Evolutionary conservation across 1,139 yeast species (phyloP), one percentile per base, ranked within the genome.

Genomic region (Taphrina pruni): DNA sequence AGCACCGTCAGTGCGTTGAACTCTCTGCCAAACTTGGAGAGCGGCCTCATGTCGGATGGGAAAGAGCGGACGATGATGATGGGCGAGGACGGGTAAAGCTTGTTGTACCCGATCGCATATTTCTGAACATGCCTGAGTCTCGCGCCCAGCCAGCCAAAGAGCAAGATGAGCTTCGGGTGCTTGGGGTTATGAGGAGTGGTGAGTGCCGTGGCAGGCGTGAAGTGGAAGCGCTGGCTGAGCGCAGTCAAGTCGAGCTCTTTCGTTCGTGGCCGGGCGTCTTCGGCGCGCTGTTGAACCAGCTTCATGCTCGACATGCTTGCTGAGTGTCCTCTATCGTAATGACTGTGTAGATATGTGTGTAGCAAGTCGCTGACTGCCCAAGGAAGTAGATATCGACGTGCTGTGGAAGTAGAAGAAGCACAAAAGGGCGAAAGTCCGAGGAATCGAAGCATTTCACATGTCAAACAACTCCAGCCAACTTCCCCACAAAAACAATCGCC

Each of bases 71-170:
- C 55, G 46, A 64, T 57, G 45, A 64, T 64, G 61, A 64, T 64
- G 54, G 67, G 67, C 38, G 67, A 55, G 12, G 67, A 55, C 26
- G 67, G 67, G 61, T 64, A 64, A 38, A 64, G 60, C 39, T 45
- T 41, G 48, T 64, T 58, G 50, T 64, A 64, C 4, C 67, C 67
- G 46, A 55, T 57, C 5, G 67, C 67, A 45, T 64, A 64, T 39
- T 64, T 64, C 45, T 64, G 50, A 14, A 64, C 61, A 35, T 64
- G 67, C 60, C 60, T 54, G 36, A 64, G 61, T 12, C 61, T 48
- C 1, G 67, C 67, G 26, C 67, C 67, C 45, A 64, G 48, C 67
- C 67, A 64, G 12, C 67, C 67, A 55, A 64, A 64, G 67, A 64
- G 60, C 32, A 64, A 20, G 39, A 64, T 64, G 56, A 64, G 56